A percentile compares a stretch with the other conserved stretches of the same genome.
phyloP scores from a whole-genome alignment of 73 alveolate species.

The Paramecium sexaurelia region DNA sequence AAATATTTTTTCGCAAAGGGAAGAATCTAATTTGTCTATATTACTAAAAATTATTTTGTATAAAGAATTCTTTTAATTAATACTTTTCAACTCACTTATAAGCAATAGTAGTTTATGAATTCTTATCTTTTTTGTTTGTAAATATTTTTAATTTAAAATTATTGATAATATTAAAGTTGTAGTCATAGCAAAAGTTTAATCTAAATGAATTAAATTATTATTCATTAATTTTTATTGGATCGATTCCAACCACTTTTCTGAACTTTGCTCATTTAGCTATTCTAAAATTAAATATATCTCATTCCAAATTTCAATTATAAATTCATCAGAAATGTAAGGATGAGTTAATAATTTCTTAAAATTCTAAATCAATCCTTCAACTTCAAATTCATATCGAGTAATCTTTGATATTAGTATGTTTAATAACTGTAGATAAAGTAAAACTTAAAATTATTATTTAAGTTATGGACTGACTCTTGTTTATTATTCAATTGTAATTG shows the following conservation, averaged over 20 bases:
- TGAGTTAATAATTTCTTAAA: not conserved
- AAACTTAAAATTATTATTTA: not conserved
- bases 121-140: not conserved
- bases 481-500: not conserved
- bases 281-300: not conserved
- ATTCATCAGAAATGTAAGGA: not conserved
- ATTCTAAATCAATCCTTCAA: not conserved
- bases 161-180: not conserved
- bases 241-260: not conserved
- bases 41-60: not conserved
- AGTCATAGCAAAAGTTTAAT: not conserved
- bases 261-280: not conserved
- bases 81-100: not conserved
- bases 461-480: not conserved
- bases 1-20: not conserved
- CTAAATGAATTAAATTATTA: not conserved
- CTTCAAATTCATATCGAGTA: not conserved
- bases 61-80: not conserved
- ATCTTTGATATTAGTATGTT: not conserved
- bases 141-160: not conserved
- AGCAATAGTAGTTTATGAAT: not conserved
- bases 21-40: not conserved
- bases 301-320: not conserved
- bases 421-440: not conserved
- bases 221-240: not conserved